phyloP scores from a whole-genome alignment of 2,329 filamentous ascomycete genomes.

The Tolypocladium cylindrosporum region DNA sequence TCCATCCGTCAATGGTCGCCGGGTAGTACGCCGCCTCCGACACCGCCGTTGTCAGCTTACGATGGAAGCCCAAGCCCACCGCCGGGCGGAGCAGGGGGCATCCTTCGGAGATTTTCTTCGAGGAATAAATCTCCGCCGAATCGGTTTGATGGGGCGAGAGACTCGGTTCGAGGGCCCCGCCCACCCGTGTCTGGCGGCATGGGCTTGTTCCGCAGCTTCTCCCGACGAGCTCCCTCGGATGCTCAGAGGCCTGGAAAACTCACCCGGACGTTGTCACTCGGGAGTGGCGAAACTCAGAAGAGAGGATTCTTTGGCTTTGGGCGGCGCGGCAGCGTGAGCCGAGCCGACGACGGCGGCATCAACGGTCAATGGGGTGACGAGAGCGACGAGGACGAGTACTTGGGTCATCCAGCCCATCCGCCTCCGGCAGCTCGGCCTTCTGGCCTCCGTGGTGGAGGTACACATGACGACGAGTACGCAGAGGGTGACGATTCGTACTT shows the following conservation, averaged over 20 bases:
- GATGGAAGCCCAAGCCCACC: slow-evolving; percentile 31
- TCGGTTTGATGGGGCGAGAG: slow-evolving; percentile 26
- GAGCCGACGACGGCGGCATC: slow-evolving; percentile 40
- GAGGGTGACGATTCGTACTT: slow-evolving; percentile 50
- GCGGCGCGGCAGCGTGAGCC: slow-evolving; percentile 27
- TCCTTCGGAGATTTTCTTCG: slow-evolving; percentile 35
- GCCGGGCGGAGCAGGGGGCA: slow-evolving; percentile 21
- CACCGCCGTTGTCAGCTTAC: slow-evolving; percentile 46
- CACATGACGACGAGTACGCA: slow-evolving; percentile 41
- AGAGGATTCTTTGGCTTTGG: slow-evolving; percentile 32
- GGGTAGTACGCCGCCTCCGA: slow-evolving; percentile 61
- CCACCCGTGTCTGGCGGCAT: slow-evolving; percentile 37
- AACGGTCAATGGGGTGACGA: slow-evolving; percentile 43
- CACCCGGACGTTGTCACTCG: slow-evolving; percentile 52
- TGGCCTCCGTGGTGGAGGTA: slow-evolving; percentile 30
- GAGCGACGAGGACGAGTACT: slow-evolving; percentile 27
- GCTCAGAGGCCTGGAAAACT: slow-evolving; percentile 30
- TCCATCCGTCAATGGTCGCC: slow-evolving; percentile 79
- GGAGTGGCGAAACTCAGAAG: slow-evolving; percentile 38
- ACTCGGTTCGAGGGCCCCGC: slow-evolving; percentile 30
- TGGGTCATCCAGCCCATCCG: slow-evolving; percentile 10
- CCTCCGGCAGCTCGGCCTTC: slow-evolving; percentile 14
- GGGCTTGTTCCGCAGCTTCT: slow-evolving; percentile 35
- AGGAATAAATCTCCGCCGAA: slow-evolving; percentile 22
- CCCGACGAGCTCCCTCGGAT: slow-evolving; percentile 22